Percentiles rank a stretch among this genome's conserved stretches.
These are phyloP conservation scores for Sordariomycetes sp. DNA, from an alignment of 2,329 filamentous ascomycete genomes.

Conservation along the genomic window DNA sequence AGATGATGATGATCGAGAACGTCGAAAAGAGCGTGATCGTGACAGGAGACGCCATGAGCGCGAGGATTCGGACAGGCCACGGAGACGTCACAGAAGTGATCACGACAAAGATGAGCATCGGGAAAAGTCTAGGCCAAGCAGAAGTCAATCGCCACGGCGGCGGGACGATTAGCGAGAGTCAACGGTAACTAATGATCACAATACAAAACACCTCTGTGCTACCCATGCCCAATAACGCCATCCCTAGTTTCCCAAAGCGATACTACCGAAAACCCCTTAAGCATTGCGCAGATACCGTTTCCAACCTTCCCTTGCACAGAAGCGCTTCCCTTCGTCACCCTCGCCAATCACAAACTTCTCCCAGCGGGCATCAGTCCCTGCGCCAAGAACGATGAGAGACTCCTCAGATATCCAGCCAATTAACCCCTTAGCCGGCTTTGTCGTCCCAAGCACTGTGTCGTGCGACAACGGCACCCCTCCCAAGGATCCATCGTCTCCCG, in stretches of 20 bases:
- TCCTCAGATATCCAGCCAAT: constrained; percentile 76
- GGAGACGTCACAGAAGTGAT: constrained; percentile 15
- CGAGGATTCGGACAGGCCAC: constrained; percentile 17
- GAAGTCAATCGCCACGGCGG: constrained; percentile 32
- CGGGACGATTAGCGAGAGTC: constrained; percentile 12
- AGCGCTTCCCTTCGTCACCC: constrained; percentile 56
- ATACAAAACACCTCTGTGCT: constrained; percentile 1
- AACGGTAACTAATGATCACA: constrained; percentile 1
- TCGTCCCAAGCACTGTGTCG: constrained; percentile 36
- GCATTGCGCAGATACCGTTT: constrained; percentile 58
- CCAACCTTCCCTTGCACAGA: constrained; percentile 68
- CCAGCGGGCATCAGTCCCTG: constrained; percentile 74
- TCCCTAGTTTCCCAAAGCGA: background rate
- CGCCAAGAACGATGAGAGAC: constrained; percentile 67
- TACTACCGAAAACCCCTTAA: constrained; percentile 9
- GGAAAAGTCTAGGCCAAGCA: constrained; percentile 18
- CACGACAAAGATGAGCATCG: constrained; percentile 11
- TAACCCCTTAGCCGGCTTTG: constrained; percentile 66
- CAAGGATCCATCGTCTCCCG: constrained; percentile 60
- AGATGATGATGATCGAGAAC: constrained; percentile 12
- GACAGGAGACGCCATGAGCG: constrained; percentile 16
- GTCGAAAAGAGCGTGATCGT: constrained; percentile 11
- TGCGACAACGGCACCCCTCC: constrained; percentile 33
- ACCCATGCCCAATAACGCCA: background rate
- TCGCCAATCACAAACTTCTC: constrained; percentile 74